Conservation (phyloP, 345 rosid species). For the Dipteronia dyeriana region DNA sequence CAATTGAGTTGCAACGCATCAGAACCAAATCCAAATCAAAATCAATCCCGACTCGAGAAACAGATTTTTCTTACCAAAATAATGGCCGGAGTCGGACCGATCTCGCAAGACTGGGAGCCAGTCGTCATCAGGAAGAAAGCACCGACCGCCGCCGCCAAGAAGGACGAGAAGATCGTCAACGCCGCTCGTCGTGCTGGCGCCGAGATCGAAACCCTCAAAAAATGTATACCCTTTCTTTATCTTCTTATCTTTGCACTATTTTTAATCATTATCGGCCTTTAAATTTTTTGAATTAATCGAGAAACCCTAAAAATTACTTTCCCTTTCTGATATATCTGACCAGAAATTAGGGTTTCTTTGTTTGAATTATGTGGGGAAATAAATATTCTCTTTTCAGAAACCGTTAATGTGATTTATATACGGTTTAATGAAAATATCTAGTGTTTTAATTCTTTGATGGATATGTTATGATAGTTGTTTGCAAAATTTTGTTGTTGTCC, state of each 20-base stretch:
- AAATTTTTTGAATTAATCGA: background rate
- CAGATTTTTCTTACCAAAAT: background rate
- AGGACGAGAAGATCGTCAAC: slow-evolving; percentile 85
- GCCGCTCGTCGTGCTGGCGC: slow-evolving; percentile 87
- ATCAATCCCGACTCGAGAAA: background rate
- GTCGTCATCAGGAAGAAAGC: slow-evolving; percentile 78
- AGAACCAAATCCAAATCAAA: background rate
- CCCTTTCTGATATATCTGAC: no score
- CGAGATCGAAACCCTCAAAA: slow-evolving; percentile 66
- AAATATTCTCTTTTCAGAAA: no score
- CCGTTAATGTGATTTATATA: no score
- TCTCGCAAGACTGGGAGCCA: slow-evolving; percentile 88
- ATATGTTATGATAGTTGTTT: background rate
- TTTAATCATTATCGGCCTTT: background rate
- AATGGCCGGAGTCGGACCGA: slow-evolving; percentile 74
- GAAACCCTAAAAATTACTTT: background rate
- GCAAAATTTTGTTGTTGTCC: background rate
- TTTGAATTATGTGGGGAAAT: background rate
- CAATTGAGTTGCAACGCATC: no score
- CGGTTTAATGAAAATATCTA: no score
- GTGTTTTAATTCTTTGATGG: background rate
- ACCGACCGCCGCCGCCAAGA: slow-evolving; percentile 64
- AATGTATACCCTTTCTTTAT: slow-evolving; percentile 33
- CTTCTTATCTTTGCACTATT: background rate
- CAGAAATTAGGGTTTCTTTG: background rate